Percentiles rank a stretch among this genome's conserved stretches.
These are phyloP conservation scores for Verbascum thapsus DNA, from an alignment of 257 asterid species.

Conservation along the genomic window DNA sequence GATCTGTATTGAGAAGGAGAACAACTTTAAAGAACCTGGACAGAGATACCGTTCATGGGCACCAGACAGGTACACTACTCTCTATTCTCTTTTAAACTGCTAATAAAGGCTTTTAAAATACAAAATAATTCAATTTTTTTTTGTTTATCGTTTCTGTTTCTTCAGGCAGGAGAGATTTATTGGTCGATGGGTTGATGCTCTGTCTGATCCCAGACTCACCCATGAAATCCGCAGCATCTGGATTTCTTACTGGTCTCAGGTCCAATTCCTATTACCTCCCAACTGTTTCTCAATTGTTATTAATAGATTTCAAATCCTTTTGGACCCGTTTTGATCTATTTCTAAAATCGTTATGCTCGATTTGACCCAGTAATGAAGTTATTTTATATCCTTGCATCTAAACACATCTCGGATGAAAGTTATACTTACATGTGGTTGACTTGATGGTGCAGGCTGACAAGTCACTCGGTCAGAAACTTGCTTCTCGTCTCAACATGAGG, in stretches of 20 bases:
- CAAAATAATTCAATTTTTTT: not conserved
- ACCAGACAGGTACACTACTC: constrained; percentile 50
- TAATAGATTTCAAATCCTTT: not conserved
- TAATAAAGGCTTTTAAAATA: not conserved
- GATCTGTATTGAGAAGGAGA: constrained; percentile 60
- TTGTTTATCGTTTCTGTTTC: constrained; percentile 4
- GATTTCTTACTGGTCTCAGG: constrained; percentile 73
- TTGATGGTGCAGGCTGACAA: constrained; percentile 58
- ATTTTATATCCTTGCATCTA: too few relatives aligned
- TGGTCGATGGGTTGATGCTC: constrained; percentile 49
- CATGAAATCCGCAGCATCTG: constrained; percentile 70
- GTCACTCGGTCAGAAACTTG: constrained; percentile 72
- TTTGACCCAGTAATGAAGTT: too few relatives aligned
- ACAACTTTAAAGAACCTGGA: constrained; percentile 73
- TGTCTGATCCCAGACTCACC: constrained; percentile 67
- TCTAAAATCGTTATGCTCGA: too few relatives aligned
- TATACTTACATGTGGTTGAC: constrained; percentile 10
- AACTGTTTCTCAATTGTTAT: not conserved
- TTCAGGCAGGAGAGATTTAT: constrained; percentile 69
- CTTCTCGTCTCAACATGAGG: constrained; percentile 65
- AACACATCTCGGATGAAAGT: not conserved
- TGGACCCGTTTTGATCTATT: too few relatives aligned
- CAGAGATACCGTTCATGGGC: constrained; percentile 64
- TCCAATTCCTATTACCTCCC: constrained; percentile 15
- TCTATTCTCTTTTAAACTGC: not conserved